Base-by-base conservation (phyloP, 305 asterid species). In the Solanum aculeatissimum region DNA sequence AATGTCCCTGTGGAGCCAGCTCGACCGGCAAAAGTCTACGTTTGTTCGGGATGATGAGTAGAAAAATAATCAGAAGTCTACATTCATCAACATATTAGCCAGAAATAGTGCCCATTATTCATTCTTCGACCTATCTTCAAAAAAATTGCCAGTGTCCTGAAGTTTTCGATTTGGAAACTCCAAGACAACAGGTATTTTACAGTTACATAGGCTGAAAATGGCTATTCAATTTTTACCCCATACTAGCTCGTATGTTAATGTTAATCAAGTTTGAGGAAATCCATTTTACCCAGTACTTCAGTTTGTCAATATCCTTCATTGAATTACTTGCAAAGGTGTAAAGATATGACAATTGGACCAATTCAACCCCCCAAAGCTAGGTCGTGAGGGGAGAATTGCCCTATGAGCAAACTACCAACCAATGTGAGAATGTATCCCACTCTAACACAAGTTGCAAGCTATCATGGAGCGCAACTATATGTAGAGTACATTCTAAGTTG, bases 321-420 rank as follows among this genome's bases (percentile, higher is more conserved):
- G n/a, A 42, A 42, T 42, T 42, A 42, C 11, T 42, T 42, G 45
- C 45, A 42, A 42, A 42, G 45, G 45, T 42, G 45, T 54, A 54
- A 54, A 19, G 23, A 54, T 19, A 1, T 0, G 2, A 55, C 6
- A 55, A 5, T 57, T n/a, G 63, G 2, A 0, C 25, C 5, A 3
- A 8, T 0, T 55, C 62, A 55, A 55, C 1, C 0, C 0, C 2
- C 13, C 16, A 53, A 16, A 16, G 1, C 1, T 16, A 19, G 6
- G 2, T n/a, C 2, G 13, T 19, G 1, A 18, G 12, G 0, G 25
- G 25, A 55, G 62, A 1, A 19, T 57, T 57, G 1, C 3, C 0
- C 1, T 57, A 57, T n/a, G 0, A n/a, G 7, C 21, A 57, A 57
- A 57, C 7, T 14, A 57, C 27, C 0, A 57, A n/a, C 63, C 27